Conservation (phyloP, 345 rosid genomes). For the Linum tenue region DNA sequence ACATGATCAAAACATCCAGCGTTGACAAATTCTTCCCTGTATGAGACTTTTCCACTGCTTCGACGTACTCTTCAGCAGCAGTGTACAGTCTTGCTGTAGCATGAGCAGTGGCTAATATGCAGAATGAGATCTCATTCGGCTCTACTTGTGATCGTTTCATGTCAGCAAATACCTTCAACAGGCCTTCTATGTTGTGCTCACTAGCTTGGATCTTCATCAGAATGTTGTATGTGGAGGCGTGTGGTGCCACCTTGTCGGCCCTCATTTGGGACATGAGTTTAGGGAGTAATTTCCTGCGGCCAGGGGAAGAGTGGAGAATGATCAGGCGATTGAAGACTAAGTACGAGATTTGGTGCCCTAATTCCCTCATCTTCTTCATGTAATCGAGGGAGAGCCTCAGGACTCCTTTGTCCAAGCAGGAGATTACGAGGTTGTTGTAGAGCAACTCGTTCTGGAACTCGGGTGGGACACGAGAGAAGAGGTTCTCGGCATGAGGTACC, state of each 20-base stretch:
- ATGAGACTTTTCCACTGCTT: constrained; percentile 58
- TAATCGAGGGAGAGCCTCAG: constrained; percentile 62
- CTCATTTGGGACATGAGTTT: constrained; percentile 72
- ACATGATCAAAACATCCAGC: constrained; percentile 61
- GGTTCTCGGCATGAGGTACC: constrained; percentile 59
- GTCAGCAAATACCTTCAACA: constrained; percentile 45
- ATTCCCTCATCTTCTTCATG: constrained; percentile 94
- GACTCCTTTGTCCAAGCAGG: constrained; percentile 69
- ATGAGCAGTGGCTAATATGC: constrained; percentile 81
- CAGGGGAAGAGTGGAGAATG: constrained; percentile 62
- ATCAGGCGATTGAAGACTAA: constrained; percentile 77
- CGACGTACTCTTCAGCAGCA: constrained; percentile 68
- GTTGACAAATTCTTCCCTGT: constrained; percentile 81
- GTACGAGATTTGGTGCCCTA: constrained; percentile 57
- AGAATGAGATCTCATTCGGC: constrained; percentile 72
- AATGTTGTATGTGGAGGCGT: constrained; percentile 78
- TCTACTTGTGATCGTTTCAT: constrained; percentile 57
- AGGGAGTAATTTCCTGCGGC: constrained; percentile 55
- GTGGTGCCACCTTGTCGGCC: constrained; percentile 73
- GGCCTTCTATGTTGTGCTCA: constrained; percentile 62
- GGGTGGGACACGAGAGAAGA: constrained; percentile 51
- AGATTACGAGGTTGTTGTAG: constrained; percentile 73
- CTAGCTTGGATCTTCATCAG: constrained; percentile 87
- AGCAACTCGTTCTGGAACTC: constrained; percentile 84
- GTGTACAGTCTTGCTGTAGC: constrained; percentile 70